Evolutionary conservation across 2,329 filamentous ascomycete genomes (phyloP), one percentile per base, ranked within the genome.

Genomic region (Hortaea sp.): DNA sequence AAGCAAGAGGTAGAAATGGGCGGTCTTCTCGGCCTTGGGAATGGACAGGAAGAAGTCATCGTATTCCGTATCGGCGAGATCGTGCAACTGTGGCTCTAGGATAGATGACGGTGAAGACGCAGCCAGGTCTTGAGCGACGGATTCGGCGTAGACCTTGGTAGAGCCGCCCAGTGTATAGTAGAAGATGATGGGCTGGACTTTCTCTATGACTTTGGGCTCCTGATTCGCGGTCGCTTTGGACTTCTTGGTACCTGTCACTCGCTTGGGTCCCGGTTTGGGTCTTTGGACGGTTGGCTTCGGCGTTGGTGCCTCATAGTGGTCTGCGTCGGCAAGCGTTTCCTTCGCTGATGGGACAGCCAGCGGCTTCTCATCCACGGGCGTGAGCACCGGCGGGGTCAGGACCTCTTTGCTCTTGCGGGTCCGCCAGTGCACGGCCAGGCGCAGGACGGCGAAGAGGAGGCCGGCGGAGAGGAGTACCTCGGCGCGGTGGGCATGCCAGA

Each of bases 121-220:
- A 54, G 59, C 50, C 71, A 70, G 29, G 90, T 63, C 1, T 69
- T 66, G 47, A 77, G 70, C n/a, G 42, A 92, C 78, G 1, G 74
- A 69, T 27, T 78, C 75, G 1, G 85, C 84, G 48, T 82, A 79
- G 57, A 78, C 82, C 62, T 90, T 82, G 1, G 89, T 95, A 30
- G 80, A 85, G 3, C 83, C 87, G 3, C 87, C 94, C 47, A 97
- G 72, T 1, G 89, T 94, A 2, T 88, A 90, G 69, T 85, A 97
- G 70, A 95, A 97, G 30, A 95, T 68, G 11, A 94, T 66, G 2
- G 85, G 77, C 61, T 90, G 84, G 45, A 88, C 56, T 3, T 13
- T 13, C 6, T 29, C 40, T 10, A 27, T 27, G 7, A 29, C 6
- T 7, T 6, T 2, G 13, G 28, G 10, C 7, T 27, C 29, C 9